Base-by-base conservation (phyloP, 1,284 basidiomycete genomes). In the Singerocomus inundabilis region DNA sequence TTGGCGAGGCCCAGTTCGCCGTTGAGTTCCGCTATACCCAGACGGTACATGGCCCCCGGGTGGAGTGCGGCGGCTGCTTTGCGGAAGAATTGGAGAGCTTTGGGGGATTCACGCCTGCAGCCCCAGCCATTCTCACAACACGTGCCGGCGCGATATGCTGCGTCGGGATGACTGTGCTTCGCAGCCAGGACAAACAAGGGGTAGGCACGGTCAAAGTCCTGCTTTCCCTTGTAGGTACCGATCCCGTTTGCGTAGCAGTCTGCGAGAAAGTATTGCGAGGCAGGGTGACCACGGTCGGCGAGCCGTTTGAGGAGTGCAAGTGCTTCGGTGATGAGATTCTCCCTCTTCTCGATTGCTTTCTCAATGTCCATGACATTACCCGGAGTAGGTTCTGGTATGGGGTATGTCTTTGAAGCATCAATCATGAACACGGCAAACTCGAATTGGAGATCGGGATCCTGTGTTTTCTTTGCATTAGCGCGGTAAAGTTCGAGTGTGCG, bases 121-220 rank as follows among this genome's bases (percentile, higher is more conserved):
- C 96, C 96, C 96, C 97, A 99, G 21, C 95, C 97, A 65, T 98
- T 96, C 77, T 99, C 97, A 70, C 93, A 97, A 70, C 97, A 99
- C 2, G 94, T 97, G 21, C 94, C 97, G 0, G 95, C 91, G 42
- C 96, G 90, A 71, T 96, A 99, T 21, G 92, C 85, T 8, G 94
- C 95, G 63, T 98, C 95, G 1, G 93, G 88, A 68, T 99, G 96
- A n/a, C 93, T 92, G 65, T 99, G 97, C 72, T 99, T 99, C 38
- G 95, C 93, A 7, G 96, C 93, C 37, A 98, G 84, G 7, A 97
- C 86, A 66, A 98, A 99, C 49, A 99, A 79, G 15, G 95, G 95
- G 71, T 94, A 98, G 4, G 97, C 96, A 55, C 89, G 84, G 71
- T 98, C 95, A 67, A 98, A 98, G 72, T 99, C 96, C 69, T 97